Evolutionary conservation across 2,329 filamentous ascomycete genomes (phyloP), one percentile per base, ranked within the genome.

Genomic region (Gyromitra esculenta): DNA sequence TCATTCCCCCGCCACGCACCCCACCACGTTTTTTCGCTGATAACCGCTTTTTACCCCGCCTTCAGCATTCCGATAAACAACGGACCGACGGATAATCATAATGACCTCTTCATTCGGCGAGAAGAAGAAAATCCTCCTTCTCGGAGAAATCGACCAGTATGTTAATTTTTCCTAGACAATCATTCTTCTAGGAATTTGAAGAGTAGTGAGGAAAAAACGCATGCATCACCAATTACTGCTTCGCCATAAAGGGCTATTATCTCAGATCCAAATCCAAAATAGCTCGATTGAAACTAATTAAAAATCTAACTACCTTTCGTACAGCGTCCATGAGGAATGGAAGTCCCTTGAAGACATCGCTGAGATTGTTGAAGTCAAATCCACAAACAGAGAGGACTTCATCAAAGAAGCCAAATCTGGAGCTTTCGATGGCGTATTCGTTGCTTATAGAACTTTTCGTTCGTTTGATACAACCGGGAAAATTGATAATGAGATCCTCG

Each of bases 401-500:
- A 84, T 95, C 67, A 82, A 88, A 62, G 91, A 95, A 84, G 90
- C 89, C 82, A 84, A 85, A 63, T 86, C 87, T 21, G 91, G 91
- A 21, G 85, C 86, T 41, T 85, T 93, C n/a, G 88, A 92, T 79
- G 90, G 88, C 77, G 87, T 90, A 41, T 81, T 87, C 21, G 90
- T 88, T 48, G 87, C 88, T 37, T 96, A 91, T 84, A 89, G 92
- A 69, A 95, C 91, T 13, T 93, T 94, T 80, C 83, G 83, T 57
- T 92, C 90, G 41, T 85, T 88, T 54, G 81, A 81, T 11, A 85
- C 90, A 73, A 95, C 92, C 0, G 93, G 93, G 1, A 83, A 85
- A 21, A 85, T 96, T 77, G 91, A 96, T 82, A 86, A 86, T 57
- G 91, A 93, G 82, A 83, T 96, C n/a, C 83, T 94, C 45, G 83